Evolutionary conservation across 148 eudicot genomes (phyloP), one percentile per base, ranked within the genome.

Genomic region (Amaranthus hypochondriacus): DNA sequence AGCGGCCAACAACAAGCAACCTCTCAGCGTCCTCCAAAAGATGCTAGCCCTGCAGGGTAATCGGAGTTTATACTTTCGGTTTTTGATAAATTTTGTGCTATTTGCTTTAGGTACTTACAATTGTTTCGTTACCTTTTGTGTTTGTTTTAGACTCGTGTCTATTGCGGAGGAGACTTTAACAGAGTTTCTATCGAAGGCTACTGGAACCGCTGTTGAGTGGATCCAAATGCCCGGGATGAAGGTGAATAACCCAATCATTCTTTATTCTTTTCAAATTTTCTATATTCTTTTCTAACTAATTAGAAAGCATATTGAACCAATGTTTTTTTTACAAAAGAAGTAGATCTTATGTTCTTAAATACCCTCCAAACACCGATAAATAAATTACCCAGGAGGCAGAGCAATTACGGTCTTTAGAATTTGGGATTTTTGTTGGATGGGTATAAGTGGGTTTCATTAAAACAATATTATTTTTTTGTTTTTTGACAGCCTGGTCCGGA

Each of bases 121-220:
- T 21, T 67, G 47, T 60, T 10, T 53, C 9, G n/a, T 28, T 70
- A 15, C 52, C 44, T 5, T 71, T 28, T 6, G 66, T n/a, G 18
- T 51, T 48, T 54, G 66, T 47, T 70, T 46, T 79, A 86, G 89
- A 62, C 84, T 86, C 76, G 57, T 86, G 79, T 81, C 79, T 68
- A 77, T 83, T 73, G 86, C 89, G 71, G 86, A 86, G 80, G 89
- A 86, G 58, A 81, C 84, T 75, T 76, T 79, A 80, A 66, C 81
- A 86, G 89, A 83, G 84, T 86, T 86, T 80, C 82, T 86, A 58
- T 79, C 86, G 13, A 86, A 86, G 84, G 89, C 89, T 48, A 83
- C 86, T 75, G 89, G 89, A 86, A 86, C 89, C 78, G 89, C 83
- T 18, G 73, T 86, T 67, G 89, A 86, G 75, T 86, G 89, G 89